These are phyloP conservation scores for Acacia melanoxylon DNA, from an alignment of 306 rosid genomes.

Conservation along the genomic window DNA sequence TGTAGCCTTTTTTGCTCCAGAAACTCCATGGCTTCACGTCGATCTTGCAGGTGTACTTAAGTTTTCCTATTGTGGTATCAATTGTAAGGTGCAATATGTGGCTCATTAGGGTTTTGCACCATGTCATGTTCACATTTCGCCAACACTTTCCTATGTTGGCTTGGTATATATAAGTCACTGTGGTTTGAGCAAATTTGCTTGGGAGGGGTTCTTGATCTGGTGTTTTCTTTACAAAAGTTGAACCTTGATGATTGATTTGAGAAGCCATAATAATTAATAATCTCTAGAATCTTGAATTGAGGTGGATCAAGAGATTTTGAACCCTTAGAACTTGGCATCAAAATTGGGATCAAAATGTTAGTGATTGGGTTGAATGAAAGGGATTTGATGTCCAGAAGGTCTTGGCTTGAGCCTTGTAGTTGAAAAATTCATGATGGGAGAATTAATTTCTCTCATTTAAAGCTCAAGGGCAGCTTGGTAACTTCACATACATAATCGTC, in stretches of 20 bases:
- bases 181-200: constrained; percentile 65
- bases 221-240: constrained; percentile 46
- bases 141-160: constrained; percentile 56
- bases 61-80: constrained; percentile 47
- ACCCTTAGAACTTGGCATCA: not conserved
- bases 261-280: constrained; percentile 43
- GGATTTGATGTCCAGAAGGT: not conserved
- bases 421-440: not conserved
- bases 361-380: too few species aligned
- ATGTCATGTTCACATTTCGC: constrained; percentile 59
- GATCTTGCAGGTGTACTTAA: constrained; percentile 61
- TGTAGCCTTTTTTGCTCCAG: constrained; percentile 86
- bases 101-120: constrained; percentile 78
- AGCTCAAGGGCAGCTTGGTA: not conserved
- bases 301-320: not conserved
- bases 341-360: not conserved
- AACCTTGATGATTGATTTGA: constrained; percentile 24
- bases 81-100: constrained; percentile 57
- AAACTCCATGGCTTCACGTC: constrained; percentile 82
- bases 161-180: constrained; percentile 70
- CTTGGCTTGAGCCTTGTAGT: not conserved
- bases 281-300: too few species aligned
- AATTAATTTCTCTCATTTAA: not conserved
- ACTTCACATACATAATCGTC: too few species aligned
- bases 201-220: constrained; percentile 64